A percentile compares a stretch with the other conserved stretches of the same genome.
Evolutionary conservation across 2,329 filamentous ascomycete genomes (phyloP).

Genomic region (Teratosphaeria nubilosa): DNA sequence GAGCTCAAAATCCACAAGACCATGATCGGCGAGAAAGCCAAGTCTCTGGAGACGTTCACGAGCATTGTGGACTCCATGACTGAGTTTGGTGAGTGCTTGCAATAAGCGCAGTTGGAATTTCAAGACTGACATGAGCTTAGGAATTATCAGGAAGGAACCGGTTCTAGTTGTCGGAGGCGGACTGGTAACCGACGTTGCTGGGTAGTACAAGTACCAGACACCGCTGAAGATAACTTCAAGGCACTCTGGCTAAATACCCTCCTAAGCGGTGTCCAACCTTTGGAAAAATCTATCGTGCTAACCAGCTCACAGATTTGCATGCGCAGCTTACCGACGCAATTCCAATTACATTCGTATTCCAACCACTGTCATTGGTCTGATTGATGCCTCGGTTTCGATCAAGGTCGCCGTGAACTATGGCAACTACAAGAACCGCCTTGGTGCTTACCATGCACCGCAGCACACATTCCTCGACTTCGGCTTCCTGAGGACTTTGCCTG

Average conservation of each 20-base stretch:
- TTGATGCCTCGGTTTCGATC: constrained; percentile 66
- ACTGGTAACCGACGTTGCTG: constrained; percentile 63
- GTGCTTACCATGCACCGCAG: constrained; percentile 61
- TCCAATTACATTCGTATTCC: constrained; percentile 66
- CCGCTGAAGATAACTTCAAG: constrained; percentile 36
- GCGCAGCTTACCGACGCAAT: constrained; percentile 60
- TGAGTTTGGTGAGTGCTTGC: constrained; percentile 49
- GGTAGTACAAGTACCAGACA: constrained; percentile 38
- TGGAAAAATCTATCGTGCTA: constrained; percentile 14
- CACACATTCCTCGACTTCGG: constrained; percentile 66
- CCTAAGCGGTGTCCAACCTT: constrained; percentile 14
- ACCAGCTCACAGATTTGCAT: constrained; percentile 47
- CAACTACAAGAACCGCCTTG: constrained; percentile 64
- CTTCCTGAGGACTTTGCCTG: constrained; percentile 58
- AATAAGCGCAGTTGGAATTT: neutral
- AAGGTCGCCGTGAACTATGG: constrained; percentile 72
- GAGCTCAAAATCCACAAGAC: constrained; percentile 59
- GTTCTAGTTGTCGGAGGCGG: constrained; percentile 58
- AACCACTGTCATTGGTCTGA: constrained; percentile 64
- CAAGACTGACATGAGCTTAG: constrained; percentile 5
- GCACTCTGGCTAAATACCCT: constrained; percentile 39
- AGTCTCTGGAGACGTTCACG: constrained; percentile 59
- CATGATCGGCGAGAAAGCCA: constrained; percentile 66
- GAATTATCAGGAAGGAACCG: constrained; percentile 41
- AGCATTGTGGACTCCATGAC: constrained; percentile 65